A percentile compares a stretch with the other conserved stretches of the same genome.
Evolutionary conservation across 2,329 filamentous ascomycete genomes (phyloP).

Genomic region (Lachnellula hyalina): DNA sequence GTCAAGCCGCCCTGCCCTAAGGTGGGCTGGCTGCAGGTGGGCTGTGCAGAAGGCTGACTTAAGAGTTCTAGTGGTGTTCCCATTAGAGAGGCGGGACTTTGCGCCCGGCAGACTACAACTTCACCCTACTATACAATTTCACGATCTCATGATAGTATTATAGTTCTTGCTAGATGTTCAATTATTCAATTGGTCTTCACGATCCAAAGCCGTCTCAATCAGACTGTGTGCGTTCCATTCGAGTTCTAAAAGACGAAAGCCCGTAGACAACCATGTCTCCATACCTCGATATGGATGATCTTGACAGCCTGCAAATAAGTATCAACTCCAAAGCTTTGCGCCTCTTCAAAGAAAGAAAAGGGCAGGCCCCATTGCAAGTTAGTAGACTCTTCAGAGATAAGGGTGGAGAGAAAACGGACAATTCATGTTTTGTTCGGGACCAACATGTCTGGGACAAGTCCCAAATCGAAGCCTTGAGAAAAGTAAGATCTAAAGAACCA

Average conservation of each 20-base stretch:
- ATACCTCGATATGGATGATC: slow-evolving; percentile 5
- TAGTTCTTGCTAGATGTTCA: background rate
- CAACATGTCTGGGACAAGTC: slow-evolving; percentile 1
- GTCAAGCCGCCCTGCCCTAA: no score
- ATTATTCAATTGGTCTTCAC: background rate
- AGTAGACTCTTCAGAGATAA: background rate
- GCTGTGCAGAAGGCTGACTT: no score
- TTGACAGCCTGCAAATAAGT: slow-evolving; percentile 6
- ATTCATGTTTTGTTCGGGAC: background rate
- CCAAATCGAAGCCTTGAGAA: background rate
- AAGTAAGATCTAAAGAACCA: background rate
- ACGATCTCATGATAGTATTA: background rate
- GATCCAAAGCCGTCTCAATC: background rate
- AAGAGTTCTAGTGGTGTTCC: background rate
- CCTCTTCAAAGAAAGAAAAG: slow-evolving; percentile 12
- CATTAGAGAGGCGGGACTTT: background rate
- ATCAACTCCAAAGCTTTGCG: slow-evolving; percentile 6
- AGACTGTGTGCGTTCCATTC: no score
- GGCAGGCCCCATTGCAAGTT: slow-evolving; percentile 8
- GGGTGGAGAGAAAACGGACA: background rate
- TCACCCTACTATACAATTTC: background rate
- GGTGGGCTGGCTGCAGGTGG: no score
- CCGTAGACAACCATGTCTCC: background rate
- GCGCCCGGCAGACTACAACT: background rate
- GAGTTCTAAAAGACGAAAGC: no score